Percentiles rank a stretch among this genome's conserved stretches.
phyloP scores from a whole-genome alignment of 2,329 filamentous ascomycete genomes.

The Fonsecaea monophora region DNA sequence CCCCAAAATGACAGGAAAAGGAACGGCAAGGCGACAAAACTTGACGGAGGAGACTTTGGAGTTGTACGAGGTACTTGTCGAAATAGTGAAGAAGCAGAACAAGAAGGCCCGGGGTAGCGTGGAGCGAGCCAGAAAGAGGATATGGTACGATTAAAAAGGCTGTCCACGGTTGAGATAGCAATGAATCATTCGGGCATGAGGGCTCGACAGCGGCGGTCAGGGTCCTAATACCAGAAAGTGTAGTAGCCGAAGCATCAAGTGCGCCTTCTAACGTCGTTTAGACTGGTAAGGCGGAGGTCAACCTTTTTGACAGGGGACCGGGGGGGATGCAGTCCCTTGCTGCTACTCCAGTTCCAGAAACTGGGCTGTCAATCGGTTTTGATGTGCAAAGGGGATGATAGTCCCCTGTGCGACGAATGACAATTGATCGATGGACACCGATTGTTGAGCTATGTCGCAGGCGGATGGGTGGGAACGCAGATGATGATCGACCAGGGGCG shows the following conservation, averaged over 20 bases:
- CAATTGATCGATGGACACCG: neutral
- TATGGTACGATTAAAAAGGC: neutral
- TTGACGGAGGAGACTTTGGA: neutral
- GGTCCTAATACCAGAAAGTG: slow-evolving; percentile 25
- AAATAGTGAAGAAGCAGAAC: neutral
- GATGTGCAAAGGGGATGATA: slow-evolving; percentile 2
- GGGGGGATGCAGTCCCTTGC: slow-evolving; percentile 3
- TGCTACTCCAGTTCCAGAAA: slow-evolving; percentile 8
- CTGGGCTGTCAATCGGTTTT: slow-evolving; percentile 6
- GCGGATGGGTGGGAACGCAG: neutral
- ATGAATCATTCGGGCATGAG: slow-evolving; percentile 4
- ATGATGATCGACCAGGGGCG: neutral
- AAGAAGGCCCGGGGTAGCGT: neutral
- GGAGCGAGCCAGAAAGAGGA: slow-evolving; percentile 4
- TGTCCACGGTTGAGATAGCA: neutral
- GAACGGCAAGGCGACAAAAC: slow-evolving; percentile 4
- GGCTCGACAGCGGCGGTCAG: slow-evolving; percentile 17
- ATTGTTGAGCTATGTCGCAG: neutral
- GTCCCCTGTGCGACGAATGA: neutral
- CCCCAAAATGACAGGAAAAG: neutral
- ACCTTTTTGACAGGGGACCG: slow-evolving; percentile 8
- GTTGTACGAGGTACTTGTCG: neutral
- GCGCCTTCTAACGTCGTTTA: slow-evolving; percentile 19
- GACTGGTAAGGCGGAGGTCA: slow-evolving; percentile 29
- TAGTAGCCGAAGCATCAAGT: slow-evolving; percentile 24